Percentiles rank a stretch among this genome's conserved stretches.
These are phyloP conservation scores for Warburgia ugandensis DNA, from an alignment of 164 flowering plant genomes.

Conservation along the genomic window DNA sequence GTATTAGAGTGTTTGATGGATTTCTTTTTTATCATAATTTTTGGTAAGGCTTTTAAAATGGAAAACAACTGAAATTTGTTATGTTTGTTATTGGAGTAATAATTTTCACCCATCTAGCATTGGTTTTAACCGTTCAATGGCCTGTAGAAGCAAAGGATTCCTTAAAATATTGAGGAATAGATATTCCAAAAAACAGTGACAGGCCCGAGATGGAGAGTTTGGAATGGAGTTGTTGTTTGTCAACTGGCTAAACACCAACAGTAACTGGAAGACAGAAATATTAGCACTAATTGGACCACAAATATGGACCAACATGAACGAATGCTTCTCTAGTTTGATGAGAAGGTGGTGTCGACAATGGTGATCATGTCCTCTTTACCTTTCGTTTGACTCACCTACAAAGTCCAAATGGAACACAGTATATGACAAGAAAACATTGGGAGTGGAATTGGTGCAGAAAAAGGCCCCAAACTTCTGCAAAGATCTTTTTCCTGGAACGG, in stretches of 20 bases:
- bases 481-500: too few relatives aligned
- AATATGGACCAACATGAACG: too few relatives aligned
- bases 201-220: slow-evolving; percentile 75
- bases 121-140: slow-evolving; percentile 65
- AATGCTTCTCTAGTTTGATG: too few relatives aligned
- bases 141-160: slow-evolving; percentile 35
- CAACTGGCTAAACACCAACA: slow-evolving; percentile 78
- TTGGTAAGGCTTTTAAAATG: background rate
- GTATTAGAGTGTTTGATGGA: background rate
- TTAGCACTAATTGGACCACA: too few relatives aligned
- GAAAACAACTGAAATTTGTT: background rate
- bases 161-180: slow-evolving; percentile 74
- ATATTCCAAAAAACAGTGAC: slow-evolving; percentile 81
- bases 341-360: too few relatives aligned
- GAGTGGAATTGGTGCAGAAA: slow-evolving; percentile 87
- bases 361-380: too few relatives aligned
- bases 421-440: slow-evolving; percentile 90
- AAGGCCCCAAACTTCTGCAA: slow-evolving; percentile 98
- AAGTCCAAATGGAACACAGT: slow-evolving; percentile 82
- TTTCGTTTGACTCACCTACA: slow-evolving; percentile 61
- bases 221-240: slow-evolving; percentile 73
- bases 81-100: background rate
- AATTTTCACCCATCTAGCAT: slow-evolving; percentile 75
- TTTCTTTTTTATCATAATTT: too few relatives aligned
- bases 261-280: slow-evolving; percentile 82